These are phyloP conservation scores for Erythrobasidium yunnanense DNA, from an alignment of 768 basidiomycete species.

Conservation along the genomic window DNA sequence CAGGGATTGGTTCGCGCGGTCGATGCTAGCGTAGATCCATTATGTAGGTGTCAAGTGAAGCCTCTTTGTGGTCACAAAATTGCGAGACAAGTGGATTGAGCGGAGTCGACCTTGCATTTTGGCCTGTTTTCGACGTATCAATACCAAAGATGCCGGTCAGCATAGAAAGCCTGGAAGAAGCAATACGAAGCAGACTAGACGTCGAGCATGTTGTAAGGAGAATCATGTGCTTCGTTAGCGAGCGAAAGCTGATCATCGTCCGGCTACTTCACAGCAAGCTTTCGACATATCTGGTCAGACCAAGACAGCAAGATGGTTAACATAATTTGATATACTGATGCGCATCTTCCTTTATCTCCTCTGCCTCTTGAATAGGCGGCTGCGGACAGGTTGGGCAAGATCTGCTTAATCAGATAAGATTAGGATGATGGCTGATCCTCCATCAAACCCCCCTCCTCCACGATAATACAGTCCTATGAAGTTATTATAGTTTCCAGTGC, in stretches of 20 bases:
- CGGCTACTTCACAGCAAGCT: too few species aligned
- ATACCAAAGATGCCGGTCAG: slow-evolving; percentile 11
- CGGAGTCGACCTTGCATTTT: neutral
- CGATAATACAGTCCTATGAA: slow-evolving; percentile 31
- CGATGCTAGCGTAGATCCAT: too few species aligned
- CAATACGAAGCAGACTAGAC: neutral
- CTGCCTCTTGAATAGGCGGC: slow-evolving; percentile 2
- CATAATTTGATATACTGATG: neutral
- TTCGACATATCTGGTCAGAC: slow-evolving; percentile 36
- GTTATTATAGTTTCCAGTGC: slow-evolving; percentile 36
- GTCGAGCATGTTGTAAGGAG: slow-evolving; percentile 22
- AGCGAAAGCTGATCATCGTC: too few species aligned
- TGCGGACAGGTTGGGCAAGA: slow-evolving; percentile 15
- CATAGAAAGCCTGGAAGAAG: slow-evolving; percentile 17
- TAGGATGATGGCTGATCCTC: neutral
- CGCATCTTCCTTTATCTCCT: neutral
- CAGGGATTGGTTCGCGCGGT: too few species aligned
- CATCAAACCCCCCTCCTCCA: neutral
- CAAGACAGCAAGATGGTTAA: too few species aligned
- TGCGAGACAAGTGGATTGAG: neutral
- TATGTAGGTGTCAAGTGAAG: too few species aligned
- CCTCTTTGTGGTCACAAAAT: too few species aligned
- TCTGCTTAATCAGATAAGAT: neutral
- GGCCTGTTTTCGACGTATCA: neutral
- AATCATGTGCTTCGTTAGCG: too few species aligned